Conservation (phyloP, 805 yeast species). For the Metschnikowia gelsemii region DNA sequence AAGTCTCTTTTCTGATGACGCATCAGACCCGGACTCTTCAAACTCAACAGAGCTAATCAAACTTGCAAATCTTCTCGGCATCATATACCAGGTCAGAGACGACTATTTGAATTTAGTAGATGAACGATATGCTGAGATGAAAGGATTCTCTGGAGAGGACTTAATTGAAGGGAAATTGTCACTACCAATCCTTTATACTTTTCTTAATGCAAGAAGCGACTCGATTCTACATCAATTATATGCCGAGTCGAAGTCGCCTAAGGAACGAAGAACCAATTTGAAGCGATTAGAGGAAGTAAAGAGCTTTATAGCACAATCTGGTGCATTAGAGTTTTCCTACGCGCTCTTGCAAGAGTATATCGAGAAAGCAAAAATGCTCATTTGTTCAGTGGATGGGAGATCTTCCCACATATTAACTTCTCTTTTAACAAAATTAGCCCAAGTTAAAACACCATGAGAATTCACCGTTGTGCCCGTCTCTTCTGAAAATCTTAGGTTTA, state of each 20-base stretch:
- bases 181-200: constrained; percentile 71
- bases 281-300: constrained; percentile 13
- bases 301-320: constrained; percentile 12
- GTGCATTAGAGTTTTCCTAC: constrained; percentile 29
- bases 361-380: constrained; percentile 20
- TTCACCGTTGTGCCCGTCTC: too few relatives aligned
- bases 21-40: constrained; percentile 12
- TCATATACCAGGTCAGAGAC: constrained; percentile 81
- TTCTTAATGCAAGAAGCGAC: constrained; percentile 3
- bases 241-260: constrained; percentile 15
- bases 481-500: too few relatives aligned
- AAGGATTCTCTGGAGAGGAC: constrained; percentile 72
- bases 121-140: constrained; percentile 56
- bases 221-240: constrained; percentile 27
- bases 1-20: constrained; percentile 12
- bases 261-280: constrained; percentile 14
- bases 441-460: constrained; percentile 2
- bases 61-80: constrained; percentile 74
- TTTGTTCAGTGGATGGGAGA: background rate
- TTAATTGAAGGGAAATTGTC: constrained; percentile 87
- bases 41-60: constrained; percentile 41
- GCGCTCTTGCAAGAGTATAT: constrained; percentile 25
- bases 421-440: constrained; percentile 3
- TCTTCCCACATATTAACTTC: background rate
- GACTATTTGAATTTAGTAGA: constrained; percentile 73